Conservation (phyloP, 192 early-diverging fungal species). For the Entomortierella beljakovae region DNA sequence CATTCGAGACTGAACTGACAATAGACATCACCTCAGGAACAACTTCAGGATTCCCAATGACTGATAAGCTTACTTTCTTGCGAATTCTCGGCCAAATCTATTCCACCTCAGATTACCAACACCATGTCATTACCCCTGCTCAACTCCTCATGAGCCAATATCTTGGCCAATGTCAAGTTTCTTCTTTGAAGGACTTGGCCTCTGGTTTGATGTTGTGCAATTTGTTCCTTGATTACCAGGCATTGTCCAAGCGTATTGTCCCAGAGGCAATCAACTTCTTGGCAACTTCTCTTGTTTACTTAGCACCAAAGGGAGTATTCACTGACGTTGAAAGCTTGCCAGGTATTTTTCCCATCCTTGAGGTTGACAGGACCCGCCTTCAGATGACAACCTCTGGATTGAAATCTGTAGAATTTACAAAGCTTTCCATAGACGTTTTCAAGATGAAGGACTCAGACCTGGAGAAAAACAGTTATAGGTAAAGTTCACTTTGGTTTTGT, state of each 20-base stretch:
- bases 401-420: constrained; percentile 22
- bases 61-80: constrained; percentile 73
- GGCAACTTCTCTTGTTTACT: constrained; percentile 48
- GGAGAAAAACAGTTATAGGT: constrained; percentile 46
- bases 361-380: constrained; percentile 24
- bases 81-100: constrained; percentile 81
- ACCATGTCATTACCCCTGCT: constrained; percentile 88
- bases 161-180: constrained; percentile 73
- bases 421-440: constrained; percentile 47
- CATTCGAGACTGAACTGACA: constrained; percentile 63
- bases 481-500: not conserved
- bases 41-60: constrained; percentile 57
- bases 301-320: constrained; percentile 58
- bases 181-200: constrained; percentile 68
- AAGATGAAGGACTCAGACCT: constrained; percentile 42
- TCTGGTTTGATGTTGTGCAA: constrained; percentile 85
- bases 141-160: constrained; percentile 84
- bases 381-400: constrained; percentile 53
- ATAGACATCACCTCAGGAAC: constrained; percentile 36
- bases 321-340: constrained; percentile 29
- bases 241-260: constrained; percentile 76
- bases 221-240: constrained; percentile 71
- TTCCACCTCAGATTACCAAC: constrained; percentile 93
- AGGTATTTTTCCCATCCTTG: constrained; percentile 59
- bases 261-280: constrained; percentile 83